Percentiles rank a stretch among this genome's conserved stretches.
phyloP scores from a whole-genome alignment of 1,284 basidiomycete genomes.

The Anthracocystis panici-leucophaei region DNA sequence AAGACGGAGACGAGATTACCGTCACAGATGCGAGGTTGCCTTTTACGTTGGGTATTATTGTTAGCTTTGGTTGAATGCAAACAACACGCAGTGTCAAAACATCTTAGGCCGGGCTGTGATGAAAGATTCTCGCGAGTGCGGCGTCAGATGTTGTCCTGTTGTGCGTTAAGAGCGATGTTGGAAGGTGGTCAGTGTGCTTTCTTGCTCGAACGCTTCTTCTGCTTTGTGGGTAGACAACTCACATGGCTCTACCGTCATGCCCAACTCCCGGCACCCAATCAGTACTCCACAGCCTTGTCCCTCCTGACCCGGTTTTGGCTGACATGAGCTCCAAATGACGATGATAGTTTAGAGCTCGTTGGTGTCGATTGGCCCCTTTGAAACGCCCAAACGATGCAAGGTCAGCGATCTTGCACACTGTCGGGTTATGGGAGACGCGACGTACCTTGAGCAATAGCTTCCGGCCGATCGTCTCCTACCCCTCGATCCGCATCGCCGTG shows the following conservation, averaged over 20 bases:
- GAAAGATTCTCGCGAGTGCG: conserved; percentile 22
- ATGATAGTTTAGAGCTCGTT: conserved; percentile 40
- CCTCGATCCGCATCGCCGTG: conserved; percentile 40
- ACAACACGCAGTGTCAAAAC: not conserved
- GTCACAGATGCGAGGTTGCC: conserved; percentile 90
- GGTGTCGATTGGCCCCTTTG: conserved; percentile 26
- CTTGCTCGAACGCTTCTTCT: not conserved
- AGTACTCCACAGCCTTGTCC: conserved; percentile 21
- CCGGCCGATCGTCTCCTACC: conserved; percentile 32
- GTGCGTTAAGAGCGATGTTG: not conserved
- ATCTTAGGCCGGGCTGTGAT: not conserved
- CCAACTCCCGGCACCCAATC: conserved; percentile 33
- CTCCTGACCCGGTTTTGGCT: not conserved
- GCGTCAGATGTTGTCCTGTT: conserved; percentile 20
- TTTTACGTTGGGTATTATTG: conserved; percentile 72
- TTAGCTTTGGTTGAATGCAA: conserved; percentile 18
- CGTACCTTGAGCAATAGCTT: conserved; percentile 51
- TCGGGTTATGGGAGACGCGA: not conserved
- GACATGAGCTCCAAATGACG: conserved; percentile 22
- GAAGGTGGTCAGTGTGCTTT: not conserved
- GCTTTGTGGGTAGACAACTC: conserved; percentile 8
- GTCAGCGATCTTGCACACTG: not conserved
- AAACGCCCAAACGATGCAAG: no score
- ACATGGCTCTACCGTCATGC: conserved; percentile 46
- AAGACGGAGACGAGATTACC: conserved; percentile 80